Evolutionary conservation across 2,329 filamentous ascomycete genomes (phyloP).

Genomic region (Diaporthe velutina): DNA sequence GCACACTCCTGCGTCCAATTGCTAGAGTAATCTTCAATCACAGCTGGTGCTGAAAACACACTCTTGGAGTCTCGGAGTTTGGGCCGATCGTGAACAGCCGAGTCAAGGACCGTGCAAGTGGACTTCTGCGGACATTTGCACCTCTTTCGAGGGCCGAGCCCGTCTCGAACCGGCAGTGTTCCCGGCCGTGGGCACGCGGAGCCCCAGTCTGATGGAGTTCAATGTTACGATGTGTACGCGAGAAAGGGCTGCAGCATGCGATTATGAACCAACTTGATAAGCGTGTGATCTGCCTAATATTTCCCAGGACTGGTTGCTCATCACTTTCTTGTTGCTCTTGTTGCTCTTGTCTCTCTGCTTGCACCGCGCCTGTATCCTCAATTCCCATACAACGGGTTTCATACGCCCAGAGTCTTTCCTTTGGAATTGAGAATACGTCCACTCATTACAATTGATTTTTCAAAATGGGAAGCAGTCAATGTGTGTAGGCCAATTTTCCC

Average conservation of each 20-base stretch:
- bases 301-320: background rate
- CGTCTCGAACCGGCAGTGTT: constrained; percentile 8
- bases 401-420: background rate
- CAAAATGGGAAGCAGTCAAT: constrained; percentile 19
- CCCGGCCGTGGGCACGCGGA: constrained; percentile 1
- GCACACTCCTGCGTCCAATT: background rate
- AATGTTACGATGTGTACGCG: background rate
- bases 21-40: background rate
- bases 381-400: background rate
- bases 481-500: background rate
- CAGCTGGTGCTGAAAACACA: background rate
- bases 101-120: constrained; percentile 5
- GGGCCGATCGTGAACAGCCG: background rate
- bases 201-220: background rate
- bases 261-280: background rate
- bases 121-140: constrained; percentile 21
- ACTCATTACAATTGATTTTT: background rate
- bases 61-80: background rate
- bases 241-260: background rate
- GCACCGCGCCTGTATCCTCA: background rate
- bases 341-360: background rate
- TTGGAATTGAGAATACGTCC: background rate
- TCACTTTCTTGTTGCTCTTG: background rate
- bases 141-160: background rate
- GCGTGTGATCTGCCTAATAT: background rate